Evolutionary conservation across 352 stramenopile species (phyloP).

Genomic region (Phytophthora fragariae): DNA sequence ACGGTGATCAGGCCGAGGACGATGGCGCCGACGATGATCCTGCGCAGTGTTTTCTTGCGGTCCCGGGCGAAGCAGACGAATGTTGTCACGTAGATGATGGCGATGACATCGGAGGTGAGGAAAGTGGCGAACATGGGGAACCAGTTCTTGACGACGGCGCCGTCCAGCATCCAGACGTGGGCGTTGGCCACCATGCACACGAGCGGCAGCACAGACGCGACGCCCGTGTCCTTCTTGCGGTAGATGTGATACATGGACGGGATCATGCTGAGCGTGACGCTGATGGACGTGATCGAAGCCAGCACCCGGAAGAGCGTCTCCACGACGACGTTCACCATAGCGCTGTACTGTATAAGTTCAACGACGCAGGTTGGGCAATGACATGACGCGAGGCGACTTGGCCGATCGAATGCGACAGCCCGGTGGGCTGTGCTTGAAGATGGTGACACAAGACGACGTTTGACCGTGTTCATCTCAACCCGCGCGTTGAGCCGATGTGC

Average conservation of each 20-base stretch:
- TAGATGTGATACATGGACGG: conserved; percentile 49
- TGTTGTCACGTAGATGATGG: conserved; percentile 33
- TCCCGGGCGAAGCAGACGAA: conserved; percentile 42
- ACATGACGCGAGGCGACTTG: neutral
- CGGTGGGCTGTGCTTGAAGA: conserved; percentile 15
- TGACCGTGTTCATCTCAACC: conserved; percentile 29
- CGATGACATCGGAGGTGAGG: conserved; percentile 35
- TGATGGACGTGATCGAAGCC: conserved; percentile 36
- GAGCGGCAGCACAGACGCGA: conserved; percentile 45
- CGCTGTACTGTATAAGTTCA: neutral
- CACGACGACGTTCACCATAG: conserved; percentile 39
- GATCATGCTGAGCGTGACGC: conserved; percentile 45
- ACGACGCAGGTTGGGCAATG: conserved; percentile 16
- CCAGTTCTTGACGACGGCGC: conserved; percentile 39
- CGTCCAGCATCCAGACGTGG: conserved; percentile 50
- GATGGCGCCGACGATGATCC: conserved; percentile 18
- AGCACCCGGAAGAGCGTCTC: conserved; percentile 46
- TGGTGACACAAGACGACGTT: conserved; percentile 19
- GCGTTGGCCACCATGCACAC: conserved; percentile 44
- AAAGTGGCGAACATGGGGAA: conserved; percentile 56
- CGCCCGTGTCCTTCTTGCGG: conserved; percentile 41
- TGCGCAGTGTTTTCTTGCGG: conserved; percentile 32
- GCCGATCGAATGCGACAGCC: conserved; percentile 2
- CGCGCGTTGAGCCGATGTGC: conserved; percentile 9
- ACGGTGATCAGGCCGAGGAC: conserved; percentile 37